Percentiles rank a stretch among this genome's conserved stretches.
Conservation (phyloP, 2,329 filamentous ascomycete species). For the Diaporthe sp. region DNA sequence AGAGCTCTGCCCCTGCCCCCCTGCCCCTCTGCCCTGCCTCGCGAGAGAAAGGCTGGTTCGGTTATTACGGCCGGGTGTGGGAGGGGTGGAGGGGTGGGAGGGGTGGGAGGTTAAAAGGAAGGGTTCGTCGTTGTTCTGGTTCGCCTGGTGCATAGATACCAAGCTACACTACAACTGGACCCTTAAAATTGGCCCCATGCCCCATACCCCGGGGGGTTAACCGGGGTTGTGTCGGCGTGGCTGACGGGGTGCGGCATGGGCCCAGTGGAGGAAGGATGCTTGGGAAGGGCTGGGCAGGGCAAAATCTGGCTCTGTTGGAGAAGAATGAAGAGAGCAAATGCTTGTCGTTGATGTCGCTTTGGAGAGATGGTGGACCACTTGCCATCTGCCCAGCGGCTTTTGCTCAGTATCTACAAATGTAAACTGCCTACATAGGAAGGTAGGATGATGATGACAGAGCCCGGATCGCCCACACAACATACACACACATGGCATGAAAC, state of each 20-base stretch:
- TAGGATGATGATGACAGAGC: slow-evolving; percentile 11
- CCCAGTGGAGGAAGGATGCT: not conserved
- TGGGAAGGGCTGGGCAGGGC: not conserved
- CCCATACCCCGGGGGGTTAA: not conserved
- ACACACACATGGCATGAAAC: slow-evolving; percentile 7
- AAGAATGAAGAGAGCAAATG: not conserved
- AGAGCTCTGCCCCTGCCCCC: not conserved
- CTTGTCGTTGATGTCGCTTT: not conserved
- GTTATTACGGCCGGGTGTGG: not conserved
- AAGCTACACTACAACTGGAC: not conserved
- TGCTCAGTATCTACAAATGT: slow-evolving; percentile 15
- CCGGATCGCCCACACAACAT: slow-evolving; percentile 1
- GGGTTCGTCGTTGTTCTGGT: not conserved
- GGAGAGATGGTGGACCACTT: not conserved
- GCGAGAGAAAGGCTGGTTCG: slow-evolving; percentile 7
- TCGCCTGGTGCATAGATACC: not conserved
- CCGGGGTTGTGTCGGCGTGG: not conserved
- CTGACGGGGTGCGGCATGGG: not conserved
- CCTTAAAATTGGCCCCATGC: slow-evolving; percentile 22
- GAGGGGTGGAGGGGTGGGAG: not conserved
- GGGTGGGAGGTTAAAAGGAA: not conserved
- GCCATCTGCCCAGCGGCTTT: slow-evolving; percentile 12
- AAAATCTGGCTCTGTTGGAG: not conserved
- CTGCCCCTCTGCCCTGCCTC: not conserved
- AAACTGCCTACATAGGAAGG: slow-evolving; percentile 23